Percentiles rank a stretch among this genome's conserved stretches.
These are phyloP conservation scores for Paracoccidioides lutzii DNA, from an alignment of 2,329 filamentous ascomycete species.

Conservation along the genomic window DNA sequence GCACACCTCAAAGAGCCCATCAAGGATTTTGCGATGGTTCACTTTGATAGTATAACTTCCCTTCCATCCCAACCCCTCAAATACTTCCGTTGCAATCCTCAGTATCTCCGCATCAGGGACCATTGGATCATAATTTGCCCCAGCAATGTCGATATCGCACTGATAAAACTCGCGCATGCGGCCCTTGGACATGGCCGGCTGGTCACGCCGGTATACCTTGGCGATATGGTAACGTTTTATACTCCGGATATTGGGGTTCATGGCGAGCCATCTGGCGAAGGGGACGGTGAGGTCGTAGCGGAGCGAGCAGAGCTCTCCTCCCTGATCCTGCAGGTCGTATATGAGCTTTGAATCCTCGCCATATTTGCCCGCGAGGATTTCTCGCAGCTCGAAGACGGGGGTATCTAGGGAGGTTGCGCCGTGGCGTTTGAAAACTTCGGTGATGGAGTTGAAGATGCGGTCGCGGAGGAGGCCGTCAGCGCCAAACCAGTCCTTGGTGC, in stretches of 20 bases:
- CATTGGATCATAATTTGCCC: constrained; percentile 69
- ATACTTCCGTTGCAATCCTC: constrained; percentile 72
- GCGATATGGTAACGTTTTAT: constrained; percentile 95
- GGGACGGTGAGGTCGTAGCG: constrained; percentile 82
- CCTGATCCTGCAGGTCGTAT: constrained; percentile 78
- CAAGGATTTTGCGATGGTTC: constrained; percentile 88
- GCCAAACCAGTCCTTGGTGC: constrained; percentile 76
- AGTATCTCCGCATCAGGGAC: constrained; percentile 83
- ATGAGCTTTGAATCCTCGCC: constrained; percentile 88
- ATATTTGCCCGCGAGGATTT: constrained; percentile 81
- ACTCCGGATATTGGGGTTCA: constrained; percentile 68
- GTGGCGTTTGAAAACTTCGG: constrained; percentile 70
- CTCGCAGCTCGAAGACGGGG: constrained; percentile 71
- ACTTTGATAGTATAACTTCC: constrained; percentile 76
- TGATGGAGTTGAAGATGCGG: constrained; percentile 64
- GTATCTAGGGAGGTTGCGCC: constrained; percentile 70
- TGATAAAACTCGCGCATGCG: constrained; percentile 95
- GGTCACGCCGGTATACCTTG: constrained; percentile 74
- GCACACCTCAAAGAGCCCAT: constrained; percentile 82
- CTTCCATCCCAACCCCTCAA: constrained; percentile 64
- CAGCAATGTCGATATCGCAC: constrained; percentile 93
- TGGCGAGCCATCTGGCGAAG: constrained; percentile 83
- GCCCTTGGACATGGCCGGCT: constrained; percentile 73
- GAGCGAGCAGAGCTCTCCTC: constrained; percentile 71
- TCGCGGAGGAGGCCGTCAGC: constrained; percentile 69